A percentile compares a stretch with the other conserved stretches of the same genome.
Conservation (phyloP, 352 stramenopile genomes). For the Phytophthora pistaciae region DNA sequence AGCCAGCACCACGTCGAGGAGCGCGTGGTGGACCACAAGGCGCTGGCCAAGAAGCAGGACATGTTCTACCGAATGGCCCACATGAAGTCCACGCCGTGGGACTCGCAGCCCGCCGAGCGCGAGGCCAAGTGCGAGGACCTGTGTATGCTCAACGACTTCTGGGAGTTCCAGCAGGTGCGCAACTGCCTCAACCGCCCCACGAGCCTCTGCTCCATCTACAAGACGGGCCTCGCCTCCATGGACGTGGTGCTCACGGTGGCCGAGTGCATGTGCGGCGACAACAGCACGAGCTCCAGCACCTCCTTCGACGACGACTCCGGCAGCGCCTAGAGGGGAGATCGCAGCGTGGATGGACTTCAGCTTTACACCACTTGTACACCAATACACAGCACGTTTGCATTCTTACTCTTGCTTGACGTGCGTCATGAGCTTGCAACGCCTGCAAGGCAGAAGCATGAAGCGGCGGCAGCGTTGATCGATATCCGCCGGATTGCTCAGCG, state of each 20-base stretch:
- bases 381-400: conserved; percentile 19
- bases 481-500: conserved; percentile 6
- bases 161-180: conserved; percentile 60
- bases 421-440: neutral
- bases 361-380: conserved; percentile 30
- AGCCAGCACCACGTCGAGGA: conserved; percentile 28
- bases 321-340: neutral
- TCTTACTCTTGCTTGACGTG: conserved; percentile 2
- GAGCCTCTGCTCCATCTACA: conserved; percentile 70
- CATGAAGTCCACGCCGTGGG: conserved; percentile 80
- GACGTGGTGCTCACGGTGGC: conserved; percentile 63
- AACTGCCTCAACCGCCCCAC: conserved; percentile 69
- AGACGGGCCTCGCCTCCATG: conserved; percentile 49
- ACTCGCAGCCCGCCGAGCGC: conserved; percentile 53
- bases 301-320: conserved; percentile 2
- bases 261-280: conserved; percentile 63
- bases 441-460: neutral
- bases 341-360: conserved; percentile 10
- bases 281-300: conserved; percentile 33
- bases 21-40: conserved; percentile 26
- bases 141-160: conserved; percentile 67
- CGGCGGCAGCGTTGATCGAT: neutral
- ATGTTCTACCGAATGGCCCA: conserved; percentile 50
- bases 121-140: conserved; percentile 69
- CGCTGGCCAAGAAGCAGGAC: conserved; percentile 44